phyloP scores from a whole-genome alignment of 768 basidiomycete species.

The Boletellus sp. region DNA sequence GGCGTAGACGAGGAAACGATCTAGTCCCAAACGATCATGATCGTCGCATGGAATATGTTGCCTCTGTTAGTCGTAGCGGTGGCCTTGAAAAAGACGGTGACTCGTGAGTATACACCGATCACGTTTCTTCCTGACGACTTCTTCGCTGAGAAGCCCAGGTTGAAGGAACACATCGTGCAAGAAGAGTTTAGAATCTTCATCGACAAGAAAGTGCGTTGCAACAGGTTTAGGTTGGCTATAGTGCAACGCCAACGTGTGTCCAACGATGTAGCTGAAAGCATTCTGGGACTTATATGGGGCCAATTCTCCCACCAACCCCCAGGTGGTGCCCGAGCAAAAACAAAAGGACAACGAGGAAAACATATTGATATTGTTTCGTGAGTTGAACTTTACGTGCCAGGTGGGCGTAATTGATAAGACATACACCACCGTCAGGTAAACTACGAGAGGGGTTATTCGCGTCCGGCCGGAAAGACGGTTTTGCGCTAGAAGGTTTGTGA shows the following conservation, averaged over 20 bases:
- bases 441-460: constrained; percentile 70
- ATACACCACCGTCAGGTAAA: constrained; percentile 49
- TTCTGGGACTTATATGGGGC: constrained; percentile 41
- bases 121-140: not conserved
- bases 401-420: not conserved
- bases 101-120: constrained; percentile 47
- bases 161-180: constrained; percentile 58
- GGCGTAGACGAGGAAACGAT: constrained; percentile 2
- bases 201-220: constrained; percentile 53
- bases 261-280: constrained; percentile 41
- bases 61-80: constrained; percentile 74
- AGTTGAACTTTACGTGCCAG: constrained; percentile 22
- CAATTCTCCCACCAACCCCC: constrained; percentile 5
- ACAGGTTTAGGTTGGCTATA: not conserved
- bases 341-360: constrained; percentile 61
- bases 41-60: constrained; percentile 57
- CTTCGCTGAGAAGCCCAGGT: constrained; percentile 40
- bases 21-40: constrained; percentile 4
- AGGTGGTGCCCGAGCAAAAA: constrained; percentile 24
- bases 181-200: constrained; percentile 67
- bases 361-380: constrained; percentile 69
- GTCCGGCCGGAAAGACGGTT: constrained; percentile 53
- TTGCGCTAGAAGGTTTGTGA: constrained; percentile 63
- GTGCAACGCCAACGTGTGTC: not conserved
- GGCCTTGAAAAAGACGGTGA: constrained; percentile 73